Evolutionary conservation across 2,329 filamentous ascomycete species (phyloP).

Genomic region (Capronia epimyces): DNA sequence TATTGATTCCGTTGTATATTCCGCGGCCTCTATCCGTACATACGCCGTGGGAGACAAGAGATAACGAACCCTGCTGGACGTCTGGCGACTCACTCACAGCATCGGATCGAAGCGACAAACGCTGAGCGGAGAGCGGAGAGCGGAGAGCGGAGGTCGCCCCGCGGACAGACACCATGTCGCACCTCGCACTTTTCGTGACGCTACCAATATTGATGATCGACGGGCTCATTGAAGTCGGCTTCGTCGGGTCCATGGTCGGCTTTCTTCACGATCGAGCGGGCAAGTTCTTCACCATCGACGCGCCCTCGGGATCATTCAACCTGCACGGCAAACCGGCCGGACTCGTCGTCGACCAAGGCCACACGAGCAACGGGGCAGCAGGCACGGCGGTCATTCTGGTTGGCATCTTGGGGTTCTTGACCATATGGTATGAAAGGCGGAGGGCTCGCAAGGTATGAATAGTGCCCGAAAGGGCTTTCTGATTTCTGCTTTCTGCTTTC

Average conservation of each 20-base stretch:
- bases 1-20: no score
- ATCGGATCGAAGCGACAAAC: no score
- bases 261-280: constrained; percentile 27
- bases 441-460: constrained; percentile 17
- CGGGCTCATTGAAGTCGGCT: constrained; percentile 24
- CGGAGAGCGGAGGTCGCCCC: no score
- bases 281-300: constrained; percentile 23
- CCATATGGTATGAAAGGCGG: constrained; percentile 21
- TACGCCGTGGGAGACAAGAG: no score
- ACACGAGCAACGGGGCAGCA: constrained; percentile 28
- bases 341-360: constrained; percentile 23
- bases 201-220: constrained; percentile 20
- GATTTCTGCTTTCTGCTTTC: no score
- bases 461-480: no score
- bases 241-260: constrained; percentile 26
- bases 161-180: background rate
- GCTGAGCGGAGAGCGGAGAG: no score
- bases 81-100: no score
- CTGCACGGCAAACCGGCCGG: constrained; percentile 25
- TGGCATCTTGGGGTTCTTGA: constrained; percentile 21
- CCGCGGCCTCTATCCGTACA: no score
- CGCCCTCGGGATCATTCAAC: constrained; percentile 18
- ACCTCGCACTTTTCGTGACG: constrained; percentile 3
- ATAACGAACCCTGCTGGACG: no score
- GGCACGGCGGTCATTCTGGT: constrained; percentile 27